Conservation (phyloP, 1,284 basidiomycete species). For the Trichosporon asahii region DNA sequence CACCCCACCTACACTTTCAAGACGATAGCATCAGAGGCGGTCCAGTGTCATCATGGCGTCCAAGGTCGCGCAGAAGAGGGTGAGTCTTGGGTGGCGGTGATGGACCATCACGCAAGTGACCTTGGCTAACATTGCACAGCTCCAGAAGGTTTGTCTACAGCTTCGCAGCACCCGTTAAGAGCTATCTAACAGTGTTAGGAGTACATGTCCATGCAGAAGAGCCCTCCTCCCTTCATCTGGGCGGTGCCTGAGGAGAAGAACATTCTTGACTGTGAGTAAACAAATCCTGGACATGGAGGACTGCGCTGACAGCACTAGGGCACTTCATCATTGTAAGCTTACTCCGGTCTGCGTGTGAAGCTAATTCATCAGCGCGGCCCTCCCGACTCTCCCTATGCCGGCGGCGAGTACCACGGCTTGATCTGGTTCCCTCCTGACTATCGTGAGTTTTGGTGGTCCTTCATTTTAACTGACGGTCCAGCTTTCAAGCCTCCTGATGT, state of each 20-base stretch:
- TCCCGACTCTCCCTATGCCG: slow-evolving; percentile 84
- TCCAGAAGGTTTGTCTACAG: slow-evolving; percentile 40
- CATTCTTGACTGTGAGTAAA: slow-evolving; percentile 67
- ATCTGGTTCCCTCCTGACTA: slow-evolving; percentile 83
- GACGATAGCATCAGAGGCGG: background rate
- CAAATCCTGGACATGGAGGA: slow-evolving; percentile 61
- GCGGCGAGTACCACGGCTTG: slow-evolving; percentile 81
- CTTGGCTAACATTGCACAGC: slow-evolving; percentile 23
- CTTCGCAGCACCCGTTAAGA: background rate
- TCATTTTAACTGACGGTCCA: slow-evolving; percentile 11
- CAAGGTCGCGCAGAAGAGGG: slow-evolving; percentile 52
- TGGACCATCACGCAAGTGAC: background rate
- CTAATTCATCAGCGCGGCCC: slow-evolving; percentile 68
- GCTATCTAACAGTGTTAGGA: slow-evolving; percentile 56
- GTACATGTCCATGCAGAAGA: slow-evolving; percentile 86
- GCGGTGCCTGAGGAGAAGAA: slow-evolving; percentile 94
- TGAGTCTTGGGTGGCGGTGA: slow-evolving; percentile 29
- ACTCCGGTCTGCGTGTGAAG: background rate
- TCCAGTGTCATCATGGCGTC: slow-evolving; percentile 42
- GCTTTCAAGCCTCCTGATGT: slow-evolving; percentile 94
- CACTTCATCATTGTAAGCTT: slow-evolving; percentile 77
- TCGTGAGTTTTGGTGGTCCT: slow-evolving; percentile 56
- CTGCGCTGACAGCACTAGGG: slow-evolving; percentile 57
- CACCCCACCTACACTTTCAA: background rate
- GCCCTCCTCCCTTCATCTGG: slow-evolving; percentile 91